Base-by-base conservation (phyloP, 306 rosid species). In the Psophocarpus tetragonolobus region DNA sequence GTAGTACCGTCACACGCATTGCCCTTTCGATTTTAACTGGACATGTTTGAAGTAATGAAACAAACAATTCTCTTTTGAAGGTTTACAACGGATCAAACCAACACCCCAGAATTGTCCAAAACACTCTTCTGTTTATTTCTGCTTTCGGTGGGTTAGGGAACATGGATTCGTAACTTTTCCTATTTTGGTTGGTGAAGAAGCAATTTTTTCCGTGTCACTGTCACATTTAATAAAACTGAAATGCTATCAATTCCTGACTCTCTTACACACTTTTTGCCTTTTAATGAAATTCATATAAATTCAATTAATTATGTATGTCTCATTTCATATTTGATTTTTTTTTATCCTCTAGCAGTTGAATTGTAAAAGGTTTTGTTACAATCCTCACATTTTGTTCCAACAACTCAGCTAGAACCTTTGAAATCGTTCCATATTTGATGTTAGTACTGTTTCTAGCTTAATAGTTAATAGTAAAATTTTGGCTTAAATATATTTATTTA, bases 11-110 rank as follows among this genome's bases (percentile, higher is more conserved):
- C 26, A 32, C 68, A 32, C 68, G 33, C 44, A 44, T 80, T 74
- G 76, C 56, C 80, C 74, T 67, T 74, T 57, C 38, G 80, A 76
- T 57, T 74, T 81, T 73, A 71, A 54, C 65, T 23, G 7, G 56
- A 44, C 84, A 74, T 73, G 62, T n/a, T 53, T 80, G 36, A 72
- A 74, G 56, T 26, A 57, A 8, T 81, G 75, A 54, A 71, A 29
- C 73, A 67, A 21, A 39, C 53, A 54, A 56, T 62, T 2, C 15
- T 39, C 13, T 51, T 53, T n/a, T n/a, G n/a, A n/a, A 38, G 61
- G 21, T 23, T 5, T 53, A 3, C 4, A 32, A 53, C 9, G 10
- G 14, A 32, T 66, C 62, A 80, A 14, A 74, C 42, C 54, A 38
- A 2, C 76, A 70, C 17, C 71, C 10, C 47, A 8, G 8, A 18